Conservation (phyloP, 306 rosid species). For the Castanea sativa region DNA sequence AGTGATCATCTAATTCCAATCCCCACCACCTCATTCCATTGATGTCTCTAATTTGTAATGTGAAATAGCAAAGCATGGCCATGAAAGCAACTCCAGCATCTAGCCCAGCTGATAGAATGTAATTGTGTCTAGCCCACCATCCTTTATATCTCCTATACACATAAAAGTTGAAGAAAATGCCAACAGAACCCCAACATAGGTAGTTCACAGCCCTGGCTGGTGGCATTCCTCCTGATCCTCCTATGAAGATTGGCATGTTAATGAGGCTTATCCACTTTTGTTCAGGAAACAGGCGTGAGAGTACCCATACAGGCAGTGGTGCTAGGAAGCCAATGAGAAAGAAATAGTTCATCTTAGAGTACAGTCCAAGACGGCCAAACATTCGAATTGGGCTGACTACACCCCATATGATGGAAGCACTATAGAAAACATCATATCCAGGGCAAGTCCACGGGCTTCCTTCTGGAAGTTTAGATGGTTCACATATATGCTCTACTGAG, state of each 20-base stretch:
- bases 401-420: constrained; percentile 86
- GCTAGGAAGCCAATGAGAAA: constrained; percentile 55
- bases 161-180: constrained; percentile 60
- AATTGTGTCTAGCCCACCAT: constrained; percentile 77
- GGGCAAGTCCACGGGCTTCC: constrained; percentile 90
- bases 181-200: constrained; percentile 51
- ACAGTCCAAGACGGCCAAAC: constrained; percentile 47
- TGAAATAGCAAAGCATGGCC: constrained; percentile 41
- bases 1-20: constrained; percentile 36
- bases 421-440: constrained; percentile 53
- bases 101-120: constrained; percentile 66
- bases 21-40: constrained; percentile 74
- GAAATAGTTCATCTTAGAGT: constrained; percentile 57
- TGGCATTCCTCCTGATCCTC: constrained; percentile 28
- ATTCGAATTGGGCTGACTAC: constrained; percentile 59
- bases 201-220: constrained; percentile 47
- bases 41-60: constrained; percentile 39
- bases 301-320: constrained; percentile 56
- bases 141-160: constrained; percentile 37
- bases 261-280: constrained; percentile 53
- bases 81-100: constrained; percentile 70
- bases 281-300: constrained; percentile 41
- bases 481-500: constrained; percentile 42
- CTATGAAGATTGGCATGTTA: constrained; percentile 51
- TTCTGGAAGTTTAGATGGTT: constrained; percentile 21